Percentiles rank a stretch among this genome's conserved stretches.
Conservation (phyloP, 2,329 filamentous ascomycete genomes). For the Monosporascus sp. region DNA sequence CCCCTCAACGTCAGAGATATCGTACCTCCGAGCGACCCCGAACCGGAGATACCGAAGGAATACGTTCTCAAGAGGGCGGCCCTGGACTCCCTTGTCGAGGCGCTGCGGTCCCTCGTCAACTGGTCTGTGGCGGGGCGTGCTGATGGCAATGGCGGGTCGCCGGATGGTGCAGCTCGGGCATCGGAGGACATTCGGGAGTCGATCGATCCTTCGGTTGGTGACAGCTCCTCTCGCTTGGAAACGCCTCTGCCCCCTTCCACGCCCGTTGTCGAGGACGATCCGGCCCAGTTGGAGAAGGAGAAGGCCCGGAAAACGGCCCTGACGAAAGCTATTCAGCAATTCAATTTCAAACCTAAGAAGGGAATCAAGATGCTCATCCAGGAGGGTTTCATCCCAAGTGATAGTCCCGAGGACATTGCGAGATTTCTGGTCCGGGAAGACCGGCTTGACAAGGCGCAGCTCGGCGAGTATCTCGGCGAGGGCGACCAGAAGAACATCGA, state of each 20-base stretch:
- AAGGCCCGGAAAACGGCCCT: constrained; percentile 92
- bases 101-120: constrained; percentile 81
- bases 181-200: constrained; percentile 63
- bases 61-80: constrained; percentile 88
- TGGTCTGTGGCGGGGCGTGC: constrained; percentile 70
- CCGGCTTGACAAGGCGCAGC: constrained; percentile 80
- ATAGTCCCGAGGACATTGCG: constrained; percentile 76
- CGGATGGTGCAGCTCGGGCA: constrained; percentile 46
- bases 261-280: constrained; percentile 77
- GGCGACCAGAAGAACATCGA: constrained; percentile 90
- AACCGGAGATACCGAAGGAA: constrained; percentile 75
- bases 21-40: constrained; percentile 50
- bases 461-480: constrained; percentile 92
- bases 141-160: constrained; percentile 50
- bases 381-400: constrained; percentile 80
- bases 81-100: constrained; percentile 82
- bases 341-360: constrained; percentile 97
- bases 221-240: constrained; percentile 58
- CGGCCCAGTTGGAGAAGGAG: constrained; percentile 86
- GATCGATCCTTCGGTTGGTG: constrained; percentile 63
- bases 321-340: constrained; percentile 80
- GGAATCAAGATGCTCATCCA: constrained; percentile 80
- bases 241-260: constrained; percentile 59
- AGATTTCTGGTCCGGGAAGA: constrained; percentile 77
- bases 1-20: constrained; percentile 79